Base-by-base conservation (phyloP, 73 alveolate species). In the Stentor roeselii region DNA sequence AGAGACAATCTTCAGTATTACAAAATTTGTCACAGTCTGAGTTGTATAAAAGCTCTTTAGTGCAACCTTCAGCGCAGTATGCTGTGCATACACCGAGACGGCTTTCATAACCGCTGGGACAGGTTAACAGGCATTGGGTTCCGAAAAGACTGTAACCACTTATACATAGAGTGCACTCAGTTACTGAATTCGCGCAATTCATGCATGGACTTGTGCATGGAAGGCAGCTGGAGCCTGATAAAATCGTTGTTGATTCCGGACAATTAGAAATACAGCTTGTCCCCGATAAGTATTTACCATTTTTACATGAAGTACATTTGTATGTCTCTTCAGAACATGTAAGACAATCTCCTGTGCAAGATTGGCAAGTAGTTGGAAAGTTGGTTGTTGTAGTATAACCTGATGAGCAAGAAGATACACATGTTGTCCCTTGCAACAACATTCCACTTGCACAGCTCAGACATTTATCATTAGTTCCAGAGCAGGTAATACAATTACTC, bases 401-500 rank as follows among this genome's bases (percentile, higher is more conserved):
- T 11, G 30, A 11, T 11, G 6, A 11, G 67, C 67, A 50, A 11
- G 67, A 50, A 50, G 3, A 40, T 50, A 67, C 21, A 2, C 80
- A 67, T 59, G 42, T 59, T 1, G 87, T 82, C 3, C 36, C 82
- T 60, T 39, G 60, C 14, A 82, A 50, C 27, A 82, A 50, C 40
- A 27, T 60, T 82, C 87, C 87, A 1, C 27, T 15, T 34, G 42
- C 61, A 15, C 87, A 82, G n/a, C 37, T 15, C 1, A 86, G 27
- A 36, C 87, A 82, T 3, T 50, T 39, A 34, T 60, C 34, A 1
- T 59, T 39, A 59, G 41, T 41, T 21, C 87, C 35, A n/a, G 60
- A 3, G 85, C 89, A 83, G 42, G 89, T 83, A n/a, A 31, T 37
- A 60, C 89, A 83, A 75, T 83, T 83, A 21, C 37, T 32, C 21